Percentiles rank a stretch among this genome's conserved stretches.
These are phyloP conservation scores for Quercus bicolor DNA, from an alignment of 306 rosid species.

Conservation along the genomic window DNA sequence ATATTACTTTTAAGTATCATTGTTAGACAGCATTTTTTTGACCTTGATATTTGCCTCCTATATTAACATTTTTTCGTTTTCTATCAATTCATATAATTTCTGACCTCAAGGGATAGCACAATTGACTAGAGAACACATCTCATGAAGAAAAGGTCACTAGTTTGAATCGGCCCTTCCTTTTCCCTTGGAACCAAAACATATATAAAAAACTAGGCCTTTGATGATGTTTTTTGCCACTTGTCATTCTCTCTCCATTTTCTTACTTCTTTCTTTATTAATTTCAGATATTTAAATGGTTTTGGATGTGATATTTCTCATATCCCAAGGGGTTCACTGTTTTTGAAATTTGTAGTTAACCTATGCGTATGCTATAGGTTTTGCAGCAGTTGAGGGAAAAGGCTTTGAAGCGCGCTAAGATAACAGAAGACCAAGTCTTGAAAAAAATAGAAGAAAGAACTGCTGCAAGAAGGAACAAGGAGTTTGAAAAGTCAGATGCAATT, in stretches of 20 bases:
- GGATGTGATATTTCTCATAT: background rate
- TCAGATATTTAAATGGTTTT: background rate
- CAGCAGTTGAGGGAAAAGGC: conserved; percentile 75
- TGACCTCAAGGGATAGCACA: background rate
- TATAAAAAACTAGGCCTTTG: background rate
- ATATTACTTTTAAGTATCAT: too few relatives aligned
- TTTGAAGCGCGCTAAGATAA: conserved; percentile 73
- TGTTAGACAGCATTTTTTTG: background rate
- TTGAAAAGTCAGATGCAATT: conserved; percentile 72
- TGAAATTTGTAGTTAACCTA: background rate
- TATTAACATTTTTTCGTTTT: background rate
- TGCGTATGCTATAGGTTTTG: conserved; percentile 48
- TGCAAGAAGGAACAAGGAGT: conserved; percentile 77
- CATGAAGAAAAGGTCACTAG: too few relatives aligned
- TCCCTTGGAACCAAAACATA: background rate
- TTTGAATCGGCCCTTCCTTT: background rate
- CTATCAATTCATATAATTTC: background rate
- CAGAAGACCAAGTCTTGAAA: conserved; percentile 61
- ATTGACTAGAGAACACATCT: too few relatives aligned
- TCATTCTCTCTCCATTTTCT: background rate
- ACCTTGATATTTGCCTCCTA: background rate
- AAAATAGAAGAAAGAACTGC: conserved; percentile 68
- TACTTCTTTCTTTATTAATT: background rate
- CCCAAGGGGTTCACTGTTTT: background rate
- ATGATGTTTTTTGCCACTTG: conserved; percentile 7